These are phyloP conservation scores for Stemphylium beticola DNA, from an alignment of 2,329 filamentous ascomycete genomes.

Conservation along the genomic window DNA sequence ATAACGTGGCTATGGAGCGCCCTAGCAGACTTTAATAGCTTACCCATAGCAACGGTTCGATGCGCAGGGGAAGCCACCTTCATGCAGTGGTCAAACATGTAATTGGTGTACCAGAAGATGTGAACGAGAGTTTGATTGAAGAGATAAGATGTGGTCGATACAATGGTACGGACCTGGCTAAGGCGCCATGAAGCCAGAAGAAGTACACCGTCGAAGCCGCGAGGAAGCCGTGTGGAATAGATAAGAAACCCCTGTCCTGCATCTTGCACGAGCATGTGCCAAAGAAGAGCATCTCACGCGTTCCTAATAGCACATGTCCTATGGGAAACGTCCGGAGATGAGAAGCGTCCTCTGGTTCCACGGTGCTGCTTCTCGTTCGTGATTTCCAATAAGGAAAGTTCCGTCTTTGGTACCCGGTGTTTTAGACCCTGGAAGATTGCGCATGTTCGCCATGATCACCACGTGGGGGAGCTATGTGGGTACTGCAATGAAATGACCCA, in stretches of 20 bases:
- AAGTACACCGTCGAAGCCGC: background rate
- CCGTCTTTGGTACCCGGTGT: background rate
- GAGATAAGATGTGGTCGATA: background rate
- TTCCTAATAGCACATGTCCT: background rate
- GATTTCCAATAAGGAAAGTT: background rate
- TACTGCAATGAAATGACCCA: background rate
- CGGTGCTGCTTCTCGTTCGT: background rate
- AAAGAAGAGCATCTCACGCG: background rate
- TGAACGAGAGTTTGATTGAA: background rate
- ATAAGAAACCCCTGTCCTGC: background rate
- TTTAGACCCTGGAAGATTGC: background rate
- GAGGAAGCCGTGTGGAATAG: background rate
- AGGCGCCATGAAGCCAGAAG: background rate
- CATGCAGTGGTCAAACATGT: background rate
- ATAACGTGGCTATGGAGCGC: background rate
- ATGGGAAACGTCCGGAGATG: background rate
- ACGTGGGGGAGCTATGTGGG: background rate
- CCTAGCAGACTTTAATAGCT: background rate
- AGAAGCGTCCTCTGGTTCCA: background rate
- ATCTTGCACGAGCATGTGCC: background rate
- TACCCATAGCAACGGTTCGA: background rate
- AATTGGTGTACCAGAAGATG: background rate
- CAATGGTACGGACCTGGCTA: background rate
- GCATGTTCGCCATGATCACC: background rate
- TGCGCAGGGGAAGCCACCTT: background rate